phyloP scores from a whole-genome alignment of 2,329 filamentous ascomycete genomes.

The Apiospora malaysiana region DNA sequence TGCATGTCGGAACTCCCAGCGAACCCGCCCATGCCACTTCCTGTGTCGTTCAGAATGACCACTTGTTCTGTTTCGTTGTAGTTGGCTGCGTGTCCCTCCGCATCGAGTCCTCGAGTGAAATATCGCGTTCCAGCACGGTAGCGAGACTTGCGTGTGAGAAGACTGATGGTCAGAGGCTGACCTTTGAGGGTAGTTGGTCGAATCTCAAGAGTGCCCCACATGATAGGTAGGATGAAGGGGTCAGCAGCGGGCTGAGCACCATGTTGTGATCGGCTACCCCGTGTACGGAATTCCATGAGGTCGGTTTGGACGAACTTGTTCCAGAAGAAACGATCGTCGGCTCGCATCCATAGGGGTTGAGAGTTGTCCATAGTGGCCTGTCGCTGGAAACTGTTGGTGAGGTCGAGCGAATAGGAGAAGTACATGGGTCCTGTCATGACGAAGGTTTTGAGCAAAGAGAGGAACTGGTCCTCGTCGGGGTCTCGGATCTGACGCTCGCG shows the following conservation, averaged over 20 bases:
- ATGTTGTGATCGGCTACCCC: slow-evolving; percentile 65
- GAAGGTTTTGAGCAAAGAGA: slow-evolving; percentile 79
- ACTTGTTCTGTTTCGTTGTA: slow-evolving; percentile 99
- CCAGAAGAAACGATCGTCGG: slow-evolving; percentile 99
- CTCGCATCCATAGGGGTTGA: slow-evolving; percentile 84
- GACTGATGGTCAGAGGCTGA: slow-evolving; percentile 80
- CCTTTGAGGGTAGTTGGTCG: slow-evolving; percentile 84
- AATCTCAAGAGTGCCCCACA: slow-evolving; percentile 96
- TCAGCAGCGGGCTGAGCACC: slow-evolving; percentile 79
- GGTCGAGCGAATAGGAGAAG: slow-evolving; percentile 96
- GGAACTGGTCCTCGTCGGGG: slow-evolving; percentile 91
- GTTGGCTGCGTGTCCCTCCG: slow-evolving; percentile 94
- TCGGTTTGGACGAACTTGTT: slow-evolving; percentile 93
- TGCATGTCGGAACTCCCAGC: slow-evolving; percentile 77
- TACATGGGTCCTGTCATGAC: slow-evolving; percentile 90
- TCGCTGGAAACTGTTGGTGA: slow-evolving; percentile 96
- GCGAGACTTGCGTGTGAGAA: slow-evolving; percentile 89
- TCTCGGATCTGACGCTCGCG: slow-evolving; percentile 92
- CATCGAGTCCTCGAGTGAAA: slow-evolving; percentile 92
- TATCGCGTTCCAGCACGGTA: slow-evolving; percentile 91
- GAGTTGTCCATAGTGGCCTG: slow-evolving; percentile 78
- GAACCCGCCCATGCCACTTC: slow-evolving; percentile 78
- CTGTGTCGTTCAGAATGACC: slow-evolving; percentile 83
- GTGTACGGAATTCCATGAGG: slow-evolving; percentile 83
- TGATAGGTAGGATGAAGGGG: slow-evolving; percentile 92